phyloP scores from a whole-genome alignment of 1,284 basidiomycete genomes.

The Trametes sp. region DNA sequence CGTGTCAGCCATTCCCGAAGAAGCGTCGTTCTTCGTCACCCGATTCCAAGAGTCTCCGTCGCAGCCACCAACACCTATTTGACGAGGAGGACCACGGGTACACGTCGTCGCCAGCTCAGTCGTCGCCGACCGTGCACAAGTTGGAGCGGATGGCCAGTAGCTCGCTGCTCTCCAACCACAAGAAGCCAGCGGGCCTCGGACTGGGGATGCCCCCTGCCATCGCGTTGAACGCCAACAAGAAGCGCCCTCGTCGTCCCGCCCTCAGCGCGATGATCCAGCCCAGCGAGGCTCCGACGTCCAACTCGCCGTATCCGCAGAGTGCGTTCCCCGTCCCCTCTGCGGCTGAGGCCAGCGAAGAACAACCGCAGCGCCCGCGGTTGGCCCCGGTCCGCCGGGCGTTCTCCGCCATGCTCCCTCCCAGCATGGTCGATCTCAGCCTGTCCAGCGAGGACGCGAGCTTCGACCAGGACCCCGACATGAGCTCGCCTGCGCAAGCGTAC shows the following conservation, averaged over 20 bases:
- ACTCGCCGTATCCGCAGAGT: constrained; percentile 42
- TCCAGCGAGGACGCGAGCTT: constrained; percentile 62
- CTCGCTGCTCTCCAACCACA: constrained; percentile 47
- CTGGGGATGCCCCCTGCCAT: constrained; percentile 60
- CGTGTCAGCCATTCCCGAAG: constrained; percentile 56
- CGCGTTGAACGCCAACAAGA: constrained; percentile 55
- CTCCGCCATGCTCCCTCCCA: constrained; percentile 71
- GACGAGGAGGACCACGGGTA: constrained; percentile 38
- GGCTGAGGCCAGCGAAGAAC: constrained; percentile 25
- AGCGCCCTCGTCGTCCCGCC: constrained; percentile 68
- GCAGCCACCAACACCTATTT: constrained; percentile 38
- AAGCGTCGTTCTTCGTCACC: constrained; percentile 78
- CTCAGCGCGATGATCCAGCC: constrained; percentile 69
- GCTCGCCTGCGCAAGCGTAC: constrained; percentile 80
- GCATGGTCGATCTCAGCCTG: constrained; percentile 52
- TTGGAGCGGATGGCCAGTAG: constrained; percentile 62
- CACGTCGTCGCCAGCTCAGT: constrained; percentile 64
- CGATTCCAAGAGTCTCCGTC: constrained; percentile 50
- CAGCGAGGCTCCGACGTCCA: constrained; percentile 44
- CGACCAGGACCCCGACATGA: constrained; percentile 63
- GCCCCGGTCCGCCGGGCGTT: constrained; percentile 73
- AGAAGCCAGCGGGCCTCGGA: constrained; percentile 66
- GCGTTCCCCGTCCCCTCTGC: constrained; percentile 37
- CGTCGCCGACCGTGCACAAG: constrained; percentile 70
- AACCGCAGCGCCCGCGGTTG: constrained; percentile 34